Conservation (phyloP, 2,329 filamentous ascomycete genomes). For the Xylariaceae sp. region DNA sequence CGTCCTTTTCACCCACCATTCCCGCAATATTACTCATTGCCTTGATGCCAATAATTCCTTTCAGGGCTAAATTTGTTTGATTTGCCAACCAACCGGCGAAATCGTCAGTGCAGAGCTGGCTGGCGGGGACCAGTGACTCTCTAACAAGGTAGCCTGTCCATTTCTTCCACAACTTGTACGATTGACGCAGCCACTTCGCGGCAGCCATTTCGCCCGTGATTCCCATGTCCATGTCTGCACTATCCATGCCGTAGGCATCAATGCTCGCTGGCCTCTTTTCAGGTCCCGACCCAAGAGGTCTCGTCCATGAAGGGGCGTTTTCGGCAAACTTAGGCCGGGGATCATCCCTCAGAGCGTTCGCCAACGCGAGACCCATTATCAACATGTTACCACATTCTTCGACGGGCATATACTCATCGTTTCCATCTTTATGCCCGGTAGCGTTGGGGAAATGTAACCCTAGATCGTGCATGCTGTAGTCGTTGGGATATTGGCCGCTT, state of each 20-base stretch:
- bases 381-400: conserved; percentile 74
- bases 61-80: conserved; percentile 71
- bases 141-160: conserved; percentile 72
- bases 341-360: conserved; percentile 67
- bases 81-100: conserved; percentile 72
- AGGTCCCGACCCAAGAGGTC: conserved; percentile 15
- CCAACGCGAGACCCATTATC: conserved; percentile 72
- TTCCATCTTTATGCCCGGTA: conserved; percentile 67
- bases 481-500: conserved; percentile 78
- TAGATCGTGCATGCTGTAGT: conserved; percentile 75
- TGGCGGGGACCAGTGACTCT: conserved; percentile 63
- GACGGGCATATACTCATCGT: conserved; percentile 71
- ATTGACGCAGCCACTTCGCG: conserved; percentile 42
- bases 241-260: conserved; percentile 50
- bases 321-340: conserved; percentile 56
- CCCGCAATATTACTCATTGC: conserved; percentile 68
- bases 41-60: conserved; percentile 73
- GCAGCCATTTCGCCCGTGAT: conserved; percentile 43
- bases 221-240: conserved; percentile 50
- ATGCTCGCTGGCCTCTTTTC: conserved; percentile 20
- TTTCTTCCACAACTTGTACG: conserved; percentile 68
- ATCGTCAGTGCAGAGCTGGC: conserved; percentile 73
- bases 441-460: conserved; percentile 70
- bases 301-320: conserved; percentile 28
- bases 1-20: conserved; percentile 53